These are phyloP conservation scores for Globisporangium cederbergense DNA, from an alignment of 352 stramenopile species.

Conservation along the genomic window DNA sequence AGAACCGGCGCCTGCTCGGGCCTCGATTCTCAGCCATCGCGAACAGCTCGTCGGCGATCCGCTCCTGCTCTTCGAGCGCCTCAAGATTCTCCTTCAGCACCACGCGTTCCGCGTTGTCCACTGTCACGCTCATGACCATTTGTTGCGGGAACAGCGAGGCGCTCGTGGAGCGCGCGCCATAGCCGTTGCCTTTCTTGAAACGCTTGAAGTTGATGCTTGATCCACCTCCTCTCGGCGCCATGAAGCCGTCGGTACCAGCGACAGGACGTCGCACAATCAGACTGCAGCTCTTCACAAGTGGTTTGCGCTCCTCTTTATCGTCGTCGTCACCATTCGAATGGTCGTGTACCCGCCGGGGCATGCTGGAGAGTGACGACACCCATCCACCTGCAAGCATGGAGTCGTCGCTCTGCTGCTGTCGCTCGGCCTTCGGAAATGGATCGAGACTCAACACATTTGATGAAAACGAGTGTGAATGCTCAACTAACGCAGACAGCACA, in stretches of 20 bases:
- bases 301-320: slow-evolving; percentile 30
- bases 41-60: slow-evolving; percentile 83
- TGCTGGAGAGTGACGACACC: slow-evolving; percentile 27
- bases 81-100: slow-evolving; percentile 61
- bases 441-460: slow-evolving; percentile 18
- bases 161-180: slow-evolving; percentile 27
- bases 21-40: slow-evolving; percentile 68
- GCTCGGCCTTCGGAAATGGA: neutral
- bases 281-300: slow-evolving; percentile 44
- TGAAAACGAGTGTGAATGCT: slow-evolving; percentile 5
- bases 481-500: neutral
- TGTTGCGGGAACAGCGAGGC: slow-evolving; percentile 50
- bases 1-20: slow-evolving; percentile 40
- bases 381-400: slow-evolving; percentile 10
- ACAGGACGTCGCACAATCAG: slow-evolving; percentile 46
- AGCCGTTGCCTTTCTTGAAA: slow-evolving; percentile 78
- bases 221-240: neutral
- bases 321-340: slow-evolving; percentile 24
- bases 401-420: neutral
- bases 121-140: slow-evolving; percentile 55
- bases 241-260: neutral
- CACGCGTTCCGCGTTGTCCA: slow-evolving; percentile 58
- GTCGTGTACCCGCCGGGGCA: neutral
- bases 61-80: slow-evolving; percentile 73
- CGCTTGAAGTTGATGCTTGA: slow-evolving; percentile 72